phyloP scores from a whole-genome alignment of 2,329 filamentous ascomycete species.

The Pezicula rhizophila region DNA sequence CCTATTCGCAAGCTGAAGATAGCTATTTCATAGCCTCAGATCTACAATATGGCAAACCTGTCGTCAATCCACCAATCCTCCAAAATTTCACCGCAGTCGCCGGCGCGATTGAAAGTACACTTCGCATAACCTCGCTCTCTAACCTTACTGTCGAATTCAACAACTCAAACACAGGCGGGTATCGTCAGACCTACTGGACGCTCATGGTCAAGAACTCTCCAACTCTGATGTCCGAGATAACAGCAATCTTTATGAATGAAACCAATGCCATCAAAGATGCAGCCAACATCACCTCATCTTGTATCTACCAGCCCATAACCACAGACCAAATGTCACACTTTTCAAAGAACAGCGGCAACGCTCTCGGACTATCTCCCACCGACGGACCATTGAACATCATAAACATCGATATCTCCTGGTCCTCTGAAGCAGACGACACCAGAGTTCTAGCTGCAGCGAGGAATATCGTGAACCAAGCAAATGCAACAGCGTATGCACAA shows the following conservation, averaged over 20 bases:
- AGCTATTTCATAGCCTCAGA: neutral
- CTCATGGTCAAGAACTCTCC: conserved; percentile 6
- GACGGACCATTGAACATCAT: conserved; percentile 11
- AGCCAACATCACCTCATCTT: conserved; percentile 7
- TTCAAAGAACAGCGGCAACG: conserved; percentile 28
- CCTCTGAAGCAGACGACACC: conserved; percentile 28
- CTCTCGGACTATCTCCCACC: conserved; percentile 12
- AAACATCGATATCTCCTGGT: conserved; percentile 23
- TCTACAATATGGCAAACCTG: conserved; percentile 1
- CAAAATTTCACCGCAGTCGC: conserved; percentile 14
- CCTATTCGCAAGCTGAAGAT: conserved; percentile 3
- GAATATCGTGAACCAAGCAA: conserved; percentile 19
- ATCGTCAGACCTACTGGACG: conserved; percentile 11
- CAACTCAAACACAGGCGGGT: conserved; percentile 16
- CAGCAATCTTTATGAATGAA: conserved; percentile 17
- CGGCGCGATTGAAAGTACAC: conserved; percentile 8
- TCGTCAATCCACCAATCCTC: conserved; percentile 7
- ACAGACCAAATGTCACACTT: conserved; percentile 30
- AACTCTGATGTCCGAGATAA: conserved; percentile 10
- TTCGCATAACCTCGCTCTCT: conserved; percentile 13
- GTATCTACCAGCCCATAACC: conserved; percentile 35
- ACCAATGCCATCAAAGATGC: conserved; percentile 8
- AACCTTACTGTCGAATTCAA: conserved; percentile 15
- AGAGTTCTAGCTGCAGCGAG: conserved; percentile 22
- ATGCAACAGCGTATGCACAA: conserved; percentile 24